These are phyloP conservation scores for Lachnellula suecica DNA, from an alignment of 2,329 filamentous ascomycete species.

Conservation along the genomic window DNA sequence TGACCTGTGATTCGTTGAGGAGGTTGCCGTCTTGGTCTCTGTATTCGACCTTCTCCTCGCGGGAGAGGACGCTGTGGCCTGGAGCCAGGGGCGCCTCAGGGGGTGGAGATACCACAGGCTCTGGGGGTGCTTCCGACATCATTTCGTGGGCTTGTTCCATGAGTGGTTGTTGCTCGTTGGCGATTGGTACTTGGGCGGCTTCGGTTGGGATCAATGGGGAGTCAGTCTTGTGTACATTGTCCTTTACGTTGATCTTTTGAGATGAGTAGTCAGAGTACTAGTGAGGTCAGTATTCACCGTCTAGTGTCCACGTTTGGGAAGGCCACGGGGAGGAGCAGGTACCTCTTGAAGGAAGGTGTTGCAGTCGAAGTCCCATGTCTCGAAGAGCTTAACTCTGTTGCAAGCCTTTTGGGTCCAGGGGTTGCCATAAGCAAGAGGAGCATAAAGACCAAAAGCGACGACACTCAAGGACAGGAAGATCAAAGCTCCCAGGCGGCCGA, in stretches of 20 bases:
- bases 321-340: conserved; percentile 49
- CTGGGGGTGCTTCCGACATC: conserved; percentile 32
- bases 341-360: conserved; percentile 87
- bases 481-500: conserved; percentile 74
- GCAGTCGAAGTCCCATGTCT: conserved; percentile 97
- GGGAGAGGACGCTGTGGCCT: conserved; percentile 32
- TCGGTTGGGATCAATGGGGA: conserved; percentile 29
- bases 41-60: conserved; percentile 88
- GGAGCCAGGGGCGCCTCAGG: conserved; percentile 10
- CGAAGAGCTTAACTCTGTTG: conserved; percentile 81
- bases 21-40: conserved; percentile 92
- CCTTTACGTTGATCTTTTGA: conserved; percentile 23
- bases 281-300: conserved; percentile 15
- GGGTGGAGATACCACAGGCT: conserved; percentile 21
- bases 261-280: conserved; percentile 37
- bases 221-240: conserved; percentile 29
- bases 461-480: conserved; percentile 73
- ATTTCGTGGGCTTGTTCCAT: conserved; percentile 21
- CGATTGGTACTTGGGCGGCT: conserved; percentile 20
- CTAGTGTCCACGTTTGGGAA: conserved; percentile 19
- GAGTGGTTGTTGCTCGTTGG: conserved; percentile 29
- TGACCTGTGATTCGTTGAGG: conserved; percentile 79
- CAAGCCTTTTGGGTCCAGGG: conserved; percentile 90
- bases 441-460: conserved; percentile 78
- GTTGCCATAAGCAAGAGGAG: conserved; percentile 90